Evolutionary conservation across 2,329 filamentous ascomycete genomes (phyloP).

Genomic region (Aureobasidium uvarum): DNA sequence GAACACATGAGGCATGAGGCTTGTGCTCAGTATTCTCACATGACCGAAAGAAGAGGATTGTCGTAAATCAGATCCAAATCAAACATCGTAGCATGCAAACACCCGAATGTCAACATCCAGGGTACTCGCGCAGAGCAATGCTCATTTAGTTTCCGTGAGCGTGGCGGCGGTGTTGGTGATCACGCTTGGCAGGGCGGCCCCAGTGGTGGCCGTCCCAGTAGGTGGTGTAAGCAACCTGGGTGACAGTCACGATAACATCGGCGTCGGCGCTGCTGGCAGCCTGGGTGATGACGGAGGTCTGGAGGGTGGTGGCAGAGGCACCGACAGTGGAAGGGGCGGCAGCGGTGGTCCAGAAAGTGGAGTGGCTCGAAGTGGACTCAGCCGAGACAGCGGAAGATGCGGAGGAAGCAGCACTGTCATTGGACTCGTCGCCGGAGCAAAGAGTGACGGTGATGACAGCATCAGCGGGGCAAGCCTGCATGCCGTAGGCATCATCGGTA

Average conservation of each 20-base stretch:
- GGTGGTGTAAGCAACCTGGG: slow-evolving; percentile 34
- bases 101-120: slow-evolving; percentile 27
- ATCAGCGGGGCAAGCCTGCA: slow-evolving; percentile 39
- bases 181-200: slow-evolving; percentile 14
- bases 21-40: not conserved
- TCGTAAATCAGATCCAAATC: slow-evolving; percentile 26
- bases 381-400: slow-evolving; percentile 27
- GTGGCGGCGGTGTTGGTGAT: slow-evolving; percentile 35
- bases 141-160: slow-evolving; percentile 31
- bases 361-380: slow-evolving; percentile 19
- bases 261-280: slow-evolving; percentile 1
- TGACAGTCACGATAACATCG: slow-evolving; percentile 30
- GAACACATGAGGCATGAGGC: not conserved
- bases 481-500: slow-evolving; percentile 42
- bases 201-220: slow-evolving; percentile 23
- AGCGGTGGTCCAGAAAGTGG: slow-evolving; percentile 29
- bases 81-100: slow-evolving; percentile 13
- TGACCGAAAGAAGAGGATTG: slow-evolving; percentile 24
- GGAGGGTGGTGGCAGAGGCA: slow-evolving; percentile 31
- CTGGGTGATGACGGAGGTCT: slow-evolving; percentile 18
- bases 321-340: slow-evolving; percentile 20
- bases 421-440: slow-evolving; percentile 35
- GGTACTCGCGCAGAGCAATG: not conserved
- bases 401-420: slow-evolving; percentile 27
- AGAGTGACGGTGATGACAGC: slow-evolving; percentile 40